Base-by-base conservation (phyloP, 768 basidiomycete species). In the Cubamyces lactineus region DNA sequence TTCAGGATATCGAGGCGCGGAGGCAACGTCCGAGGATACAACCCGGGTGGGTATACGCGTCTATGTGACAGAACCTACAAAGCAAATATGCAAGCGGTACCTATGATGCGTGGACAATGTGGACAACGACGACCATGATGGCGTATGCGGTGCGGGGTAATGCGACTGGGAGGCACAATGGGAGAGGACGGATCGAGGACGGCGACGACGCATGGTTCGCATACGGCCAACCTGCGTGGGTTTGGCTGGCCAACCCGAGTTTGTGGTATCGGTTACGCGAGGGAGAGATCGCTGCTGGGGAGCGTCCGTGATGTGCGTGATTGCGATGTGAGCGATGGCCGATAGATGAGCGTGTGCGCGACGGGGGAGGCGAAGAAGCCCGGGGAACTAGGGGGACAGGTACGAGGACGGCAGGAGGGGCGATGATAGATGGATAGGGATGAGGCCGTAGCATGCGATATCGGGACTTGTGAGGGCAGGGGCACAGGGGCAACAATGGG, bases 351-450 rank as follows among this genome's bases (percentile, higher is more conserved):
- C 30, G 41, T 7, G 19, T 17, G 30, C 50, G 40, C 40, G 62
- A 28, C 47, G 53, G 45, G 17, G 23, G 23, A 50, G 17, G 47
- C 30, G 39, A 19, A 23, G 53, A 52, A 55, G 61, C 34, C 15
- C 45, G 49, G 41, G 42, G 41, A 54, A 62, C 43, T 49, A 28
- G 53, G 48, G 45, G 47, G 41, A 43, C 13, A 48, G 51, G 30
- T 46, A 50, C 50, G 52, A 28, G 40, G 21, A 56, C 19, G 50
- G 53, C 54, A 50, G 53, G 46, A 50, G 39, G 13, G 54, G 26
- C 43, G 59, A 52, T 46, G 42, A 55, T 55, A 46, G 63, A 64
- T 64, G 63, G 63, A 60, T 60, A 28, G 39, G 57, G 43, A 53
- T 46, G 40, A 55, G 53, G 28, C 39, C 34, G 54, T 38, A 55